These are phyloP conservation scores for Cytospora paraplurivora DNA, from an alignment of 2,329 filamentous ascomycete species.

Conservation along the genomic window DNA sequence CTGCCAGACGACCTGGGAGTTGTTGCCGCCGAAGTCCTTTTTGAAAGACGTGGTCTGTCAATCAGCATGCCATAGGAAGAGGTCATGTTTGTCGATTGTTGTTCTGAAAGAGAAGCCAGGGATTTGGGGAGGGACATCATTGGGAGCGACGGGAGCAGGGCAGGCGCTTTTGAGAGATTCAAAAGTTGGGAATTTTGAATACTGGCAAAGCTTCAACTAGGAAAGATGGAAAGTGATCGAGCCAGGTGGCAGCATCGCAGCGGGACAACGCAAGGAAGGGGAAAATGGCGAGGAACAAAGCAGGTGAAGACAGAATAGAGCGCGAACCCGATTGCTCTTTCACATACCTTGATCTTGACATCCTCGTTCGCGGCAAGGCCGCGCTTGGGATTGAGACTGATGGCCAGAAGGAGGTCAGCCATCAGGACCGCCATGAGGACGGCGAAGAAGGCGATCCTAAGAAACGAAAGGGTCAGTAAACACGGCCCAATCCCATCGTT, in stretches of 20 bases:
- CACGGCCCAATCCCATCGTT: neutral
- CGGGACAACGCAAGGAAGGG: neutral
- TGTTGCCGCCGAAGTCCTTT: constrained; percentile 29
- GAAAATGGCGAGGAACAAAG: neutral
- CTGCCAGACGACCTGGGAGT: constrained; percentile 32
- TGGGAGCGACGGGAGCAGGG: no score
- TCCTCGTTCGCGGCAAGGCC: constrained; percentile 32
- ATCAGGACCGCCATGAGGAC: constrained; percentile 7
- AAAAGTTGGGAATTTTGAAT: no score
- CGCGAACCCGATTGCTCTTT: neutral
- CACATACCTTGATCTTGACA: constrained; percentile 26
- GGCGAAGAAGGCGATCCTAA: constrained; percentile 1
- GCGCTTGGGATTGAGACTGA: constrained; percentile 29
- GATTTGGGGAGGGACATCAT: no score
- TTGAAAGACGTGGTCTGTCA: neutral
- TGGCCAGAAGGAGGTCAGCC: neutral
- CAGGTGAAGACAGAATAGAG: neutral
- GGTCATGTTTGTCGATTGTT: no score
- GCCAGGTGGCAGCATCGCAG: no score
- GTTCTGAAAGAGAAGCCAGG: no score
- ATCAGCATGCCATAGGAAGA: no score
- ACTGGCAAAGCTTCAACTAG: no score
- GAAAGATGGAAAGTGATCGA: no score
- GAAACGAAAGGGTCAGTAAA: neutral
- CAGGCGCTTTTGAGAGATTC: no score